Evolutionary conservation across 106 monocot species (phyloP).

Genomic region (Apostasia shenzhenica): DNA sequence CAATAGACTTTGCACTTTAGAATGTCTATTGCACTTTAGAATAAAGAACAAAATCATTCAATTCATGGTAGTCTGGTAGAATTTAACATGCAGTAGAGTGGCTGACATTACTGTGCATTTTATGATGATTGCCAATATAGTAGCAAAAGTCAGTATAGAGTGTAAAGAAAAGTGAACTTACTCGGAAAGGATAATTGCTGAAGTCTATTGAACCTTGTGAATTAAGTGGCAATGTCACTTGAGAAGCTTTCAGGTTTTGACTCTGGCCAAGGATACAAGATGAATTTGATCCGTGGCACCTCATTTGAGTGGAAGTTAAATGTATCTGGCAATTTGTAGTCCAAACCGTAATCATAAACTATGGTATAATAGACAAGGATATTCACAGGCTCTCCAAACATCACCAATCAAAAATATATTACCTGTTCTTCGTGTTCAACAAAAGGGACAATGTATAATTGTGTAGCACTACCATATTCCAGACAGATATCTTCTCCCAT

Average conservation of each 20-base stretch:
- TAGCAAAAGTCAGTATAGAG: neutral
- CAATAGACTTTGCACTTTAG: too few relatives aligned
- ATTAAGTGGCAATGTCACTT: slow-evolving; percentile 71
- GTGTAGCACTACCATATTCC: slow-evolving; percentile 94
- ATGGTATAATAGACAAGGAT: slow-evolving; percentile 3
- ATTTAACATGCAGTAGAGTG: neutral
- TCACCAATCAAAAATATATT: neutral
- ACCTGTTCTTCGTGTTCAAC: slow-evolving; percentile 87
- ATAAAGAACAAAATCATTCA: too few relatives aligned
- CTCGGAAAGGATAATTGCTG: slow-evolving; percentile 78
- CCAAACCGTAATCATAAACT: neutral
- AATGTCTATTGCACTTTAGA: too few relatives aligned
- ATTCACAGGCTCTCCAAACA: neutral
- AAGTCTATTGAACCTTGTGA: slow-evolving; percentile 75
- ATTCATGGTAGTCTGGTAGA: neutral
- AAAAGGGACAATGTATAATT: slow-evolving; percentile 79
- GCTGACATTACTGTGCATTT: neutral
- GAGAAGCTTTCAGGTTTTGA: slow-evolving; percentile 40
- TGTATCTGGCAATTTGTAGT: slow-evolving; percentile 42
- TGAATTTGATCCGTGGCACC: slow-evolving; percentile 39
- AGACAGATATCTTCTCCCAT: slow-evolving; percentile 56
- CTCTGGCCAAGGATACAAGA: slow-evolving; percentile 14
- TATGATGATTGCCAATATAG: neutral
- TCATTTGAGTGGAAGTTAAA: slow-evolving; percentile 66
- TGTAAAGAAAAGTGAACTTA: slow-evolving; percentile 19